Evolutionary conservation across 768 basidiomycete genomes (phyloP), one percentile per base, ranked within the genome.

Genomic region (Amanita rubescens): DNA sequence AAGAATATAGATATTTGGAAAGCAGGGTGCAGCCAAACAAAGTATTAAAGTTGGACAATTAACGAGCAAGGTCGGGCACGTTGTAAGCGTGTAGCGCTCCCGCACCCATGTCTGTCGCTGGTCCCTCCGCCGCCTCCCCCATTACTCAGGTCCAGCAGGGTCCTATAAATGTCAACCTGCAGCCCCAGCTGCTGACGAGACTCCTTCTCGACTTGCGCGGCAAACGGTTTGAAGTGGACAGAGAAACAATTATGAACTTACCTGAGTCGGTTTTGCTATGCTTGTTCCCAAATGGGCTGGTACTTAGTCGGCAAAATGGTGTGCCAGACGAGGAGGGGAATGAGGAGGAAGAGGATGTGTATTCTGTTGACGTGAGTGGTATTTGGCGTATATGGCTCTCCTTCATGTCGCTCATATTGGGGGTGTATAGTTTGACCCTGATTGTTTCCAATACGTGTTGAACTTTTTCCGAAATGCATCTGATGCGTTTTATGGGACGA

Each of bases 211-310:
- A 98, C 72, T 79, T 99, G 34, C 84, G 96, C 58, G 94, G 94
- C 53, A 78, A 71, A 60, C 85, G 93, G 57, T 94, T 98, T 72
- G 85, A 90, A 56, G 92, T 99, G 41, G 96, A 98, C 71, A 80
- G 95, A 60, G 95, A 98, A 72, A 94, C 90, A 5, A 87, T 99
- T 65, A 96, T 98, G 94, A 92, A 94, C 67, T 78, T 99, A 17
- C 96, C 96, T 1, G 96, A 99, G 80, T 93, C 90, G 15, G 93
- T 99, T 43, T 77, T 98, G 50, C 75, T 99, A 34, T 97, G 94
- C 69, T 76, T 99, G 57, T 99, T 98, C 65, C 96, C 96, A 9
- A 98, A 98, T 64, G 96, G 95, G 17, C 82, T 97, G 56, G 93
- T 97, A 34, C 78, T 97, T 51, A 93, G 87, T 65, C 78, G 94